Percentiles rank a stretch among this genome's conserved stretches.
phyloP scores from a whole-genome alignment of 2,329 filamentous ascomycete genomes.

The Trichoderma citrinoviride region DNA sequence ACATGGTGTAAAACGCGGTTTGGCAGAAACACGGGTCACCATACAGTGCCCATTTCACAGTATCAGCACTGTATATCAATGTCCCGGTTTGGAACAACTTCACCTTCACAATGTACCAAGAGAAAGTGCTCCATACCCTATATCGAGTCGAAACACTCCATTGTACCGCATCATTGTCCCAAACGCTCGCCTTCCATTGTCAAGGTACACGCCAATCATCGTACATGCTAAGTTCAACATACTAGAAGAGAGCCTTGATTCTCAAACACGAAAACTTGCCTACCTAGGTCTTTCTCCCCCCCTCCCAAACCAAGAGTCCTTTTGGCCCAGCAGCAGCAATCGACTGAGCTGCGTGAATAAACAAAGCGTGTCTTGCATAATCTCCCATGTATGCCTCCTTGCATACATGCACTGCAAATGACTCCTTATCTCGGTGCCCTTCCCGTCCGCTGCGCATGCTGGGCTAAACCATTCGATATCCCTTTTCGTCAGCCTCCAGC shows the following conservation, averaged over 20 bases:
- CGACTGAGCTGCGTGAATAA: slow-evolving; percentile 11
- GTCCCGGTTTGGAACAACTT: no score
- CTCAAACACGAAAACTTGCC: slow-evolving; percentile 17
- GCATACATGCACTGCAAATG: neutral
- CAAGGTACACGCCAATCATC: neutral
- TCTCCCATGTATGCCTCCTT: neutral
- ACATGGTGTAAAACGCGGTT: slow-evolving; percentile 3
- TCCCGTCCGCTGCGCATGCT: neutral
- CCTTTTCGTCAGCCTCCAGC: neutral
- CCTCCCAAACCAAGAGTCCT: neutral
- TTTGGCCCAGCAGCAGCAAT: slow-evolving; percentile 2
- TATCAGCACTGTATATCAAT: neutral
- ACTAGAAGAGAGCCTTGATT: slow-evolving; percentile 16
- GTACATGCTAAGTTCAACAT: slow-evolving; percentile 18
- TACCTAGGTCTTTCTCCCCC: neutral
- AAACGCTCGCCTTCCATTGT: neutral
- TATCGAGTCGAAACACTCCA: neutral
- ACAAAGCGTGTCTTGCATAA: neutral
- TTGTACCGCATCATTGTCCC: neutral
- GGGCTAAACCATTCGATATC: neutral
- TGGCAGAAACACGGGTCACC: slow-evolving; percentile 4
- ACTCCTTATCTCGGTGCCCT: slow-evolving; percentile 7
- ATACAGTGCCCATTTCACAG: neutral
- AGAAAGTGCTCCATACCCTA: neutral
- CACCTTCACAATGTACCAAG: neutral